Conservation (phyloP, 2,329 filamentous ascomycete genomes). For the Fusarium anguioides region DNA sequence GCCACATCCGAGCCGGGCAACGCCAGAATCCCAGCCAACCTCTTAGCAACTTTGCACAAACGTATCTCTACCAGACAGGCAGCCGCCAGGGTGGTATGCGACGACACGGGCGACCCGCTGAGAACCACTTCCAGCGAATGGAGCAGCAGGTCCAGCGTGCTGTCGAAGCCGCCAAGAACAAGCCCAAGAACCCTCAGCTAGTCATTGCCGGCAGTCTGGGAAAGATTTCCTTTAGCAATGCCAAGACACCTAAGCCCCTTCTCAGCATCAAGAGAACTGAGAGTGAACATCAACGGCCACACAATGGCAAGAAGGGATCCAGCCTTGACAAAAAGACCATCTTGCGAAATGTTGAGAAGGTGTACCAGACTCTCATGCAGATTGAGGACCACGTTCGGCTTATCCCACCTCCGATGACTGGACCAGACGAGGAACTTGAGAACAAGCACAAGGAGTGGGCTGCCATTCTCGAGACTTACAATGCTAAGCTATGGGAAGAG, state of each 20-base stretch:
- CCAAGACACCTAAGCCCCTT: constrained; percentile 94
- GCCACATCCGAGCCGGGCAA: constrained; percentile 89
- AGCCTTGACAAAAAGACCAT: constrained; percentile 84
- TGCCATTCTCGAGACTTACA: constrained; percentile 70
- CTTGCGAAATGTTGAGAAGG: constrained; percentile 85
- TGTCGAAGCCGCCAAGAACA: constrained; percentile 95
- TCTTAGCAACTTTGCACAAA: constrained; percentile 95
- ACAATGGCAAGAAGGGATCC: constrained; percentile 58
- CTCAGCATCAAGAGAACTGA: constrained; percentile 95
- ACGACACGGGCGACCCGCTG: constrained; percentile 82
- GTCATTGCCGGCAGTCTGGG: constrained; percentile 96
- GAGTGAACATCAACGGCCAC: constrained; percentile 66
- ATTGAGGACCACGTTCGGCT: constrained; percentile 92
- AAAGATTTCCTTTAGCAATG: constrained; percentile 99
- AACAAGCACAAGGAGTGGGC: constrained; percentile 82
- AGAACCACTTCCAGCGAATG: constrained; percentile 99
- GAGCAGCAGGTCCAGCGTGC: constrained; percentile 98
- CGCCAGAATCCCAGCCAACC: constrained; percentile 93
- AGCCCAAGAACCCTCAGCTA: constrained; percentile 96
- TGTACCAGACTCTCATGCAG: constrained; percentile 89
- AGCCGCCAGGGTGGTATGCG: constrained; percentile 80
- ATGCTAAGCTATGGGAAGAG: constrained; percentile 83
- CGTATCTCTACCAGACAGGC: constrained; percentile 95
- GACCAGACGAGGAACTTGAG: constrained; percentile 73
- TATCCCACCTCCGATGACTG: constrained; percentile 72